Evolutionary conservation across 257 asterid species (phyloP).

Genomic region (Schizonepeta tenuifolia): DNA sequence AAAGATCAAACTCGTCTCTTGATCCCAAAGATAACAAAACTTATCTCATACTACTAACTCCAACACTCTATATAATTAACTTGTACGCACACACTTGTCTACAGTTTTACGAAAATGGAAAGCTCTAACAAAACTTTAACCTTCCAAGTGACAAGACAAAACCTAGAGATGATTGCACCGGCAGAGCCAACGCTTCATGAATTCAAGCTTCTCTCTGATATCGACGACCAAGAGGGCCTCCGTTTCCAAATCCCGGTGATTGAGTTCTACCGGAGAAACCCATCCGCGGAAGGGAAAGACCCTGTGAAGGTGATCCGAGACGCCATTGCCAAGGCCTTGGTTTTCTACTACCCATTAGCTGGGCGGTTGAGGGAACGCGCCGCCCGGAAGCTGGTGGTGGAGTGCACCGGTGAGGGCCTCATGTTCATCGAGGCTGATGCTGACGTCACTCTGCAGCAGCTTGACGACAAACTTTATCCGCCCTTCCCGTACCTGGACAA

Average conservation of each 20-base stretch:
- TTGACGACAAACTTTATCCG: conserved; percentile 61
- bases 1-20: too few relatives aligned
- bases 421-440: conserved; percentile 67
- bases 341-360: conserved; percentile 73
- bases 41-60: too few relatives aligned
- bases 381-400: conserved; percentile 64
- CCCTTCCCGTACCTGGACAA: conserved; percentile 66
- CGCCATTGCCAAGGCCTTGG: conserved; percentile 59
- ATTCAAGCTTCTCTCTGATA: conserved; percentile 60
- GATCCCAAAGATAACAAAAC: too few relatives aligned
- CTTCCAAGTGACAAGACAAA: conserved; percentile 51
- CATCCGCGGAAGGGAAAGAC: conserved; percentile 44
- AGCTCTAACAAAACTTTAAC: too few relatives aligned
- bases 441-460: conserved; percentile 49
- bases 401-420: conserved; percentile 74
- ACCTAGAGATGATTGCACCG: conserved; percentile 59
- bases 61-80: too few relatives aligned
- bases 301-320: conserved; percentile 53
- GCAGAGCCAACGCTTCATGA: conserved; percentile 62
- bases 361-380: conserved; percentile 61
- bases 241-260: conserved; percentile 58
- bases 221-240: conserved; percentile 66
- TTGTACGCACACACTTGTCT: too few relatives aligned
- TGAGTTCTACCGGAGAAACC: conserved; percentile 44
- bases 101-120: too few relatives aligned